Evolutionary conservation across 2,329 filamentous ascomycete genomes (phyloP).

Genomic region (Teratosphaeria pseudoeucalypti): DNA sequence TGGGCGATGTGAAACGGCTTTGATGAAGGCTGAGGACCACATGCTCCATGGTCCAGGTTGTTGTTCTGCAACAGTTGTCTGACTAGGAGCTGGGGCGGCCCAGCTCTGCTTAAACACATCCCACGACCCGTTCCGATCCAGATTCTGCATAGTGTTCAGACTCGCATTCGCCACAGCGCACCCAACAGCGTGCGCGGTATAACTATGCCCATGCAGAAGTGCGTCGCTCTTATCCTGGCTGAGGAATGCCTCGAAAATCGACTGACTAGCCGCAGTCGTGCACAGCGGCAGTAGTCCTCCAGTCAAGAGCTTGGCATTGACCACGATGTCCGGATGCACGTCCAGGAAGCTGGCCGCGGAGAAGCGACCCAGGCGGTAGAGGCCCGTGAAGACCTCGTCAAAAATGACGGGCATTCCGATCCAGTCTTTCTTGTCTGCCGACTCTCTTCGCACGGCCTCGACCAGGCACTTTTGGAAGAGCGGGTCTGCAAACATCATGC

Average conservation of each 20-base stretch:
- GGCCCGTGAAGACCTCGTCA: slow-evolving; percentile 79
- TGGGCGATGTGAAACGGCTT: slow-evolving; percentile 45
- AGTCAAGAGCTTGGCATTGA: slow-evolving; percentile 75
- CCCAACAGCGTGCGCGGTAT: slow-evolving; percentile 73
- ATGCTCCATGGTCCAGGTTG: slow-evolving; percentile 53
- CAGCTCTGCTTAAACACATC: slow-evolving; percentile 43
- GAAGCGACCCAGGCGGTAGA: slow-evolving; percentile 69
- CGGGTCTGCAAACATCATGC: slow-evolving; percentile 76
- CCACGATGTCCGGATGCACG: slow-evolving; percentile 61
- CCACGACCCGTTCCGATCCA: slow-evolving; percentile 51
- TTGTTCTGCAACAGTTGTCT: not conserved
- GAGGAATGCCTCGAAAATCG: slow-evolving; percentile 61
- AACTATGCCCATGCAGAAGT: slow-evolving; percentile 73
- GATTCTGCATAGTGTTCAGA: slow-evolving; percentile 47
- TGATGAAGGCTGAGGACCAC: slow-evolving; percentile 55
- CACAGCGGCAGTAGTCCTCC: slow-evolving; percentile 70
- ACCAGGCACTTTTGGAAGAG: slow-evolving; percentile 68
- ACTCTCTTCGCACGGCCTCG: slow-evolving; percentile 47
- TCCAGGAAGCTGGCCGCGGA: slow-evolving; percentile 60
- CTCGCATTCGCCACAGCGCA: slow-evolving; percentile 67
- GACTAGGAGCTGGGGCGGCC: slow-evolving; percentile 10
- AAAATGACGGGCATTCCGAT: slow-evolving; percentile 67
- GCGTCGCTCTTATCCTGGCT: slow-evolving; percentile 68
- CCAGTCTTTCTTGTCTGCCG: slow-evolving; percentile 42
- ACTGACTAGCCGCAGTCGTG: slow-evolving; percentile 62